Evolutionary conservation across 2,329 filamentous ascomycete species (phyloP).

Genomic region (Orbilia blumenaviensis): DNA sequence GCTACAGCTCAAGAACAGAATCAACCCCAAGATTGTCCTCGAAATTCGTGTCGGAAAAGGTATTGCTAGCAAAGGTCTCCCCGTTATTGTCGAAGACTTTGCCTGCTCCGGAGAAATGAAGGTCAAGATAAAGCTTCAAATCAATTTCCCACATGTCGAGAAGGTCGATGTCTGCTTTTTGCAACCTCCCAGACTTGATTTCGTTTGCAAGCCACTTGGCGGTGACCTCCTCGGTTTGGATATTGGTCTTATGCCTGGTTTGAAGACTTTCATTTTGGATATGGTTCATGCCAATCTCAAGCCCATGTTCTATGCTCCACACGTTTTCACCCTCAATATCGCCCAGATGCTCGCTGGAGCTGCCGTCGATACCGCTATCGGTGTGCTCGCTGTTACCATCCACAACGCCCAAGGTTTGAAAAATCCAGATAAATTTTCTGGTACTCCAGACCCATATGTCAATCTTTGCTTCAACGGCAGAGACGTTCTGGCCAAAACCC

Average conservation of each 20-base stretch:
- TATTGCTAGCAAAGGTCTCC: slow-evolving; percentile 94
- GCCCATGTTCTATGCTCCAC: slow-evolving; percentile 98
- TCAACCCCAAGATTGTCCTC: slow-evolving; percentile 95
- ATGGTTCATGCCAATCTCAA: slow-evolving; percentile 92
- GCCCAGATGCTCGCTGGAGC: slow-evolving; percentile 97
- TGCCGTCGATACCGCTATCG: slow-evolving; percentile 92
- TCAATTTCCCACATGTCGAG: slow-evolving; percentile 94
- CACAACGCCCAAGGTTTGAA: slow-evolving; percentile 92
- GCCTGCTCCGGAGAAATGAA: slow-evolving; percentile 95
- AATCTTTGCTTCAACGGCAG: slow-evolving; percentile 85
- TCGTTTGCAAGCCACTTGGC: slow-evolving; percentile 95
- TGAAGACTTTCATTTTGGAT: slow-evolving; percentile 92
- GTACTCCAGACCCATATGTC: slow-evolving; percentile 89
- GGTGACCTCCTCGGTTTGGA: slow-evolving; percentile 96
- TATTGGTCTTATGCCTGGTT: slow-evolving; percentile 97
- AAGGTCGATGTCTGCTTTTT: slow-evolving; percentile 95
- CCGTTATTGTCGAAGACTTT: slow-evolving; percentile 98
- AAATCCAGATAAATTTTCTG: slow-evolving; percentile 92
- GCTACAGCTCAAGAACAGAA: slow-evolving; percentile 89
- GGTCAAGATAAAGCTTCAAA: slow-evolving; percentile 95
- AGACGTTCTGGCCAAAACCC: slow-evolving; percentile 83
- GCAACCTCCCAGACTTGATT: slow-evolving; percentile 87
- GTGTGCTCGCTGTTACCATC: slow-evolving; percentile 88
- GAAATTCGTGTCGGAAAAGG: slow-evolving; percentile 95
- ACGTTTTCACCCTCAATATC: slow-evolving; percentile 97